Conservation (phyloP, 768 basidiomycete species). For the Imleria badia region DNA sequence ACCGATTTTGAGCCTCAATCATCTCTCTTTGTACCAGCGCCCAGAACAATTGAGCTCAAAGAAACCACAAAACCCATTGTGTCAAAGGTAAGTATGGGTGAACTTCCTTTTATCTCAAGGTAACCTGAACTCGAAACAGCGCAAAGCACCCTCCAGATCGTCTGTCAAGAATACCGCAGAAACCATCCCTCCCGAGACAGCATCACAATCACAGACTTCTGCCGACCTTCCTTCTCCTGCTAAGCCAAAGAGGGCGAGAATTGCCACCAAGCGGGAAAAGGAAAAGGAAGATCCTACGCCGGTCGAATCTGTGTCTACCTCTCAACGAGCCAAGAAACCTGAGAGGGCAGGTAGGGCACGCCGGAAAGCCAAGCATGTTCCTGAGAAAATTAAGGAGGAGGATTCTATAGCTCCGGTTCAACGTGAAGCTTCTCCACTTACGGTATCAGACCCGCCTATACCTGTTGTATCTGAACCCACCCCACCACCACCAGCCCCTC, state of each 20-base stretch:
- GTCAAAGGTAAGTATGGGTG: constrained; percentile 18
- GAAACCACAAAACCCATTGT: constrained; percentile 19
- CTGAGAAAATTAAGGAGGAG: constrained; percentile 20
- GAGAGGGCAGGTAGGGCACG: constrained; percentile 20
- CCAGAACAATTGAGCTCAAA: constrained; percentile 18
- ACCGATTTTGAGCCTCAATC: constrained; percentile 25
- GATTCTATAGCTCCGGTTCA: constrained; percentile 4
- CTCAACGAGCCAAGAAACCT: constrained; percentile 15
- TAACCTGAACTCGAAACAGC: constrained; percentile 21
- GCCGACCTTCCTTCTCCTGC: constrained; percentile 23
- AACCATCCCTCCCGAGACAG: constrained; percentile 6
- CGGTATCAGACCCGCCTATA: constrained; percentile 13
- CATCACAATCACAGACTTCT: constrained; percentile 14
- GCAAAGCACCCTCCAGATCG: constrained; percentile 28
- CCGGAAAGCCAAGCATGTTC: constrained; percentile 21
- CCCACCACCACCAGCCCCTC: constrained; percentile 5
- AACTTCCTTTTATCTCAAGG: not conserved
- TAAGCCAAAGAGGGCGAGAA: constrained; percentile 32
- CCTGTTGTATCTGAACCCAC: constrained; percentile 13
- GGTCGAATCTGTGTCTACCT: not conserved
- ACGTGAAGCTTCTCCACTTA: constrained; percentile 15
- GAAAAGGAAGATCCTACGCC: constrained; percentile 23
- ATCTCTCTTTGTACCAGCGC: constrained; percentile 1
- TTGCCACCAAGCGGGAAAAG: constrained; percentile 27
- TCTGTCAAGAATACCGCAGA: constrained; percentile 19